These are phyloP conservation scores for Fusarium newnesense DNA, from an alignment of 2,329 filamentous ascomycete genomes.

Conservation along the genomic window DNA sequence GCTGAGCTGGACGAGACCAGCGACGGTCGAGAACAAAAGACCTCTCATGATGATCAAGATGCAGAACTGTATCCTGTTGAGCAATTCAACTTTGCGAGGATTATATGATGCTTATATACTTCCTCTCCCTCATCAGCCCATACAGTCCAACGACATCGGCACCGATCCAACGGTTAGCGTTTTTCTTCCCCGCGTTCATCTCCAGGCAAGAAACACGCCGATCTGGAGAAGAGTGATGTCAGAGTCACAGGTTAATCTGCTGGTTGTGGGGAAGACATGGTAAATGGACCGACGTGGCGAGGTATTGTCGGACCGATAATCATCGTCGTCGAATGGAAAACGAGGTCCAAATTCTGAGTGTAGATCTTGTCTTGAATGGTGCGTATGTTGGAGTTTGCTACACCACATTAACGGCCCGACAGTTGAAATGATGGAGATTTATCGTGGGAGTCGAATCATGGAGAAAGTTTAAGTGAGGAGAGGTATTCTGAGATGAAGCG, in stretches of 20 bases:
- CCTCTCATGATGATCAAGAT: slow-evolving; percentile 1
- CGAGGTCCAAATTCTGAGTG: neutral
- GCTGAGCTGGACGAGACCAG: neutral
- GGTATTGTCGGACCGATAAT: slow-evolving; percentile 5
- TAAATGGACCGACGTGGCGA: neutral
- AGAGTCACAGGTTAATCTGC: neutral
- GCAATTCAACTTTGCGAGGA: rapidly evolving
- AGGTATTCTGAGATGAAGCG: neutral
- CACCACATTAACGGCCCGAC: neutral
- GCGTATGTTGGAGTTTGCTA: neutral
- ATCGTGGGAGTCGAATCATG: neutral
- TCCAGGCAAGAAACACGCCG: neutral
- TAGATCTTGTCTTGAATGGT: neutral
- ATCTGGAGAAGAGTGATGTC: slow-evolving; percentile 19
- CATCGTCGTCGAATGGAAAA: neutral
- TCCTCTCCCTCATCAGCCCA: neutral
- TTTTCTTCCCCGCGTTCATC: neutral
- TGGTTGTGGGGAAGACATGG: neutral
- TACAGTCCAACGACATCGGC: neutral
- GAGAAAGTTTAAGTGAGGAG: neutral
- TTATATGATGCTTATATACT: neutral
- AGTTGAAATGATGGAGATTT: neutral
- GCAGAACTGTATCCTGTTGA: neutral
- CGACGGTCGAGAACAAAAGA: neutral
- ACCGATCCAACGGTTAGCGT: neutral